These are phyloP conservation scores for Corylus heterophylla DNA, from an alignment of 306 rosid genomes.

Conservation along the genomic window DNA sequence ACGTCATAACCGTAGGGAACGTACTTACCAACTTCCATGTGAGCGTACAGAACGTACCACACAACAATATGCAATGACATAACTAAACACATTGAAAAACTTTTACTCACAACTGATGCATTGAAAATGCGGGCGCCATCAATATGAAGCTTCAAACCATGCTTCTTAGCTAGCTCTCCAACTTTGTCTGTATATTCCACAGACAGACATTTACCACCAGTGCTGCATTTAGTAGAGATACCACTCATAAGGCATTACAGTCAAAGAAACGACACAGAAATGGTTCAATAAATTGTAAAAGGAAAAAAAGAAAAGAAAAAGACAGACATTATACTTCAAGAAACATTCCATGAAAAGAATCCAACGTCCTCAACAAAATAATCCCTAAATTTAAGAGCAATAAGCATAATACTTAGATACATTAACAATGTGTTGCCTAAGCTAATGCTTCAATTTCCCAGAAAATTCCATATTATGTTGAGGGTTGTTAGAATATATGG, in stretches of 20 bases:
- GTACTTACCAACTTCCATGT: neutral
- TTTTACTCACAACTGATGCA: slow-evolving; percentile 71
- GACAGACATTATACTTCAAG: neutral
- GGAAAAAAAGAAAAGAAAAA: no score
- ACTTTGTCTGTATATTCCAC: slow-evolving; percentile 81
- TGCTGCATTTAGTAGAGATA: slow-evolving; percentile 49
- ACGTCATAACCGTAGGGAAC: neutral
- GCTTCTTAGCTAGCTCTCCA: slow-evolving; percentile 83
- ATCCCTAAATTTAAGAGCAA: neutral
- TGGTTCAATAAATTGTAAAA: neutral
- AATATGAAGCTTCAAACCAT: slow-evolving; percentile 89
- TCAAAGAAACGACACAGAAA: neutral
- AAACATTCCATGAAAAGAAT: neutral
- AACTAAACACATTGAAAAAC: neutral
- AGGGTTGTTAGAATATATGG: no score
- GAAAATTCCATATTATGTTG: neutral
- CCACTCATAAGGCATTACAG: slow-evolving; percentile 1
- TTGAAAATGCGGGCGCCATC: slow-evolving; percentile 97
- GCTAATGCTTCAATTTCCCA: no score
- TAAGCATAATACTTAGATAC: neutral
- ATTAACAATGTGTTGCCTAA: neutral
- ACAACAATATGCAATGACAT: slow-evolving; percentile 10
- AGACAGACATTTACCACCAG: slow-evolving; percentile 85
- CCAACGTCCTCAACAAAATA: neutral
- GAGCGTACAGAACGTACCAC: neutral